Evolutionary conservation across 2,329 filamentous ascomycete genomes (phyloP).

Genomic region (Fragosphaeria purpurea): DNA sequence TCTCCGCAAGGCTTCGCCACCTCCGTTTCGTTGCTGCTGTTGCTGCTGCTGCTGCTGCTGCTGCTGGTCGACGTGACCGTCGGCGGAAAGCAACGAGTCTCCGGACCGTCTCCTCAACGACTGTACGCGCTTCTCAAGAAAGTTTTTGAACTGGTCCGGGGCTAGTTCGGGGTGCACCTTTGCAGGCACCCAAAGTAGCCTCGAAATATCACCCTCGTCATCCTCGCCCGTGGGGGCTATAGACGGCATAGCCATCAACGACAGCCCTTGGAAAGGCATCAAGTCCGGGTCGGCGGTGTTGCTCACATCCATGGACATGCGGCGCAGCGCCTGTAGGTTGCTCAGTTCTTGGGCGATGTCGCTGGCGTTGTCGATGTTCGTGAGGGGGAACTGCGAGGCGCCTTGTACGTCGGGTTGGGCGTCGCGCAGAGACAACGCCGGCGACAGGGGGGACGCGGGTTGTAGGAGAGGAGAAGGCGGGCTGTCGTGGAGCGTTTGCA

Average conservation of each 20-base stretch:
- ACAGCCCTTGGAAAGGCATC: conserved; percentile 57
- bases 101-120: conserved; percentile 78
- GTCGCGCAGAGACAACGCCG: conserved; percentile 42
- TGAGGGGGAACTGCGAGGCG: conserved; percentile 64
- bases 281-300: conserved; percentile 65
- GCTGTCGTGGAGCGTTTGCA: conserved; percentile 22
- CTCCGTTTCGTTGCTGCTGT: neutral
- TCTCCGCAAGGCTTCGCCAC: conserved; percentile 48
- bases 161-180: conserved; percentile 89
- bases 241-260: conserved; percentile 59
- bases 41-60: too few species aligned
- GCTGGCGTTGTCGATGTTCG: conserved; percentile 81
- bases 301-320: conserved; percentile 90
- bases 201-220: conserved; percentile 78
- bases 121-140: conserved; percentile 86
- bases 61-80: conserved; percentile 20
- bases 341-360: conserved; percentile 87
- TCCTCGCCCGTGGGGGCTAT: conserved; percentile 62
- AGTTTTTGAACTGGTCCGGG: conserved; percentile 92
- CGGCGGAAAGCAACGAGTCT: conserved; percentile 53
- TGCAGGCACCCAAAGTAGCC: conserved; percentile 92
- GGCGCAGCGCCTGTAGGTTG: conserved; percentile 79
- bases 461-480: conserved; percentile 23
- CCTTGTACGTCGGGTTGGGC: conserved; percentile 45
- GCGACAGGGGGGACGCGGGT: conserved; percentile 37